Evolutionary conservation across 139 green algal species (phyloP).

Genomic region (Penium margaritaceum): DNA sequence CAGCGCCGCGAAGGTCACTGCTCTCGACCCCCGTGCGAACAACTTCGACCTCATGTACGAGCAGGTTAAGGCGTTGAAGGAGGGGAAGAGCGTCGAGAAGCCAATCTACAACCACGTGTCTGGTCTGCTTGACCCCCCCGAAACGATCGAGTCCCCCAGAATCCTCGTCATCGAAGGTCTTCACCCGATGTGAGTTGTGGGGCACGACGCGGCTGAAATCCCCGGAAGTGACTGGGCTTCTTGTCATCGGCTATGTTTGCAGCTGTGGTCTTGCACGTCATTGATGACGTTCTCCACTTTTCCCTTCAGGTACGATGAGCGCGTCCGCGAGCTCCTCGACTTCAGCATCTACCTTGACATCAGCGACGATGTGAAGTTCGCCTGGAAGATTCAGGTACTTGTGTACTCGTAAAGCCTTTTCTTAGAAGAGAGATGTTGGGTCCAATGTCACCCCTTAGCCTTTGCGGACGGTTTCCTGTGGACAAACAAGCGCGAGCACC

Average conservation of each 20-base stretch:
- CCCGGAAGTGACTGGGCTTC: no score
- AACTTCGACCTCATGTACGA: constrained; percentile 99
- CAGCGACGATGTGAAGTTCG: constrained; percentile 97
- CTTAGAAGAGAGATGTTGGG: no score
- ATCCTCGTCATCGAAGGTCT: constrained; percentile 94
- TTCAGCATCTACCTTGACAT: constrained; percentile 99
- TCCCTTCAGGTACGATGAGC: constrained; percentile 66
- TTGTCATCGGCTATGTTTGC: neutral
- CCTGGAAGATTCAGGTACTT: constrained; percentile 91
- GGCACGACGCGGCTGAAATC: constrained; percentile 37
- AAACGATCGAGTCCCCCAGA: constrained; percentile 79
- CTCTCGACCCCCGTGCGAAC: constrained; percentile 85
- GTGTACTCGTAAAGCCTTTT: no score
- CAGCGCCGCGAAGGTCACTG: constrained; percentile 82
- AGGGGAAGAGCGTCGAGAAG: constrained; percentile 94
- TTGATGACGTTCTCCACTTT: neutral
- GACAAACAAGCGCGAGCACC: no score
- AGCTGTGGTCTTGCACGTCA: neutral
- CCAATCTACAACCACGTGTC: constrained; percentile 99
- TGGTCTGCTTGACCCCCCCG: constrained; percentile 86
- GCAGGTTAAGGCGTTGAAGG: constrained; percentile 91
- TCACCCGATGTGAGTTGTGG: constrained; percentile 64
- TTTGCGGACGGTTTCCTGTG: no score
- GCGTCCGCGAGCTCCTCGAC: constrained; percentile 89
- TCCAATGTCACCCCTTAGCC: no score